Percentiles rank a stretch among this genome's conserved stretches.
Evolutionary conservation across 2,329 filamentous ascomycete genomes (phyloP).

Genomic region (Phialocephala sp.): DNA sequence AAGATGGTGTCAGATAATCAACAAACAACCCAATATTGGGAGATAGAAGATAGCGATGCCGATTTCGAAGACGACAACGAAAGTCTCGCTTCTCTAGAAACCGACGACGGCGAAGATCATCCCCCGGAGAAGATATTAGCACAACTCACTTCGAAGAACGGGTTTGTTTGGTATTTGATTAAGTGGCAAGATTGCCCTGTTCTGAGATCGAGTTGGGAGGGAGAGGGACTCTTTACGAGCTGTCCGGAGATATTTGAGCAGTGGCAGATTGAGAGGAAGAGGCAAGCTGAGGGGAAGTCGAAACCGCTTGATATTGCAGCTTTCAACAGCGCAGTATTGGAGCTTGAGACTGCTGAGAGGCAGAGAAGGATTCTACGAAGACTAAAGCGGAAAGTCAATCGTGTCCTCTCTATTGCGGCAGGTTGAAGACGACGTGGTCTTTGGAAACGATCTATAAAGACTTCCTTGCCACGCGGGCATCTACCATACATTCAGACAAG

Average conservation of each 20-base stretch:
- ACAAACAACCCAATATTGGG: conserved; percentile 9
- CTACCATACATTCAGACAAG: conserved; percentile 13
- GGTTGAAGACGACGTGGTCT: conserved; percentile 35
- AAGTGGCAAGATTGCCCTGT: conserved; percentile 44
- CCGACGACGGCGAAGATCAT: conserved; percentile 41
- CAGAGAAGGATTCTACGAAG: conserved; percentile 38
- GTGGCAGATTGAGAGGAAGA: conserved; percentile 40
- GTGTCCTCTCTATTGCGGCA: conserved; percentile 38
- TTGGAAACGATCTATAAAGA: conserved; percentile 4
- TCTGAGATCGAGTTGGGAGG: conserved; percentile 43
- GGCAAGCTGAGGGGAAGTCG: conserved; percentile 40
- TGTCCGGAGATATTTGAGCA: conserved; percentile 36
- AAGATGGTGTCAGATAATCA: conserved; percentile 20
- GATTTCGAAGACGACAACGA: conserved; percentile 37
- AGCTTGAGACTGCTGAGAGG: conserved; percentile 37
- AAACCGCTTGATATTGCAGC: conserved; percentile 39
- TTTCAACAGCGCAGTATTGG: conserved; percentile 36
- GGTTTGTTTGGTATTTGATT: conserved; percentile 41
- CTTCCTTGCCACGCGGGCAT: background rate
- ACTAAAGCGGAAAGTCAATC: conserved; percentile 38
- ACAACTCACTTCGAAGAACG: conserved; percentile 35
- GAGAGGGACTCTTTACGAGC: conserved; percentile 31
- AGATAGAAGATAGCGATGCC: conserved; percentile 30
- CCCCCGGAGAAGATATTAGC: conserved; percentile 41
- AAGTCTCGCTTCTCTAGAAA: conserved; percentile 42